Percentiles rank a stretch among this genome's conserved stretches.
These are phyloP conservation scores for Calonectria pauciramosa DNA, from an alignment of 2,329 filamentous ascomycete species.

Conservation along the genomic window DNA sequence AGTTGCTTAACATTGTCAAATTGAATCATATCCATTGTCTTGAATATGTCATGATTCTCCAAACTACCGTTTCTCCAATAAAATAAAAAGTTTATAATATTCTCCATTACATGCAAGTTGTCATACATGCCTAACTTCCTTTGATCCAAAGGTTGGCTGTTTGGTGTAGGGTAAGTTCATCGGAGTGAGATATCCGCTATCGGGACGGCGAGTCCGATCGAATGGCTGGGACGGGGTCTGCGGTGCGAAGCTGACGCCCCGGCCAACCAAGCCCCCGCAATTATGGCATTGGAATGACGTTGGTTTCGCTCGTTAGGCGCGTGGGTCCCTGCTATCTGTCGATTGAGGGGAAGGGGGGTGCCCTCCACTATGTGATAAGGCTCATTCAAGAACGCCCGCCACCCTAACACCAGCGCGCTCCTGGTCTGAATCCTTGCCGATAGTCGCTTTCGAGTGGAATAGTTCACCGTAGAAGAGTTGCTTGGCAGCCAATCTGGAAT, in stretches of 20 bases:
- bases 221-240: not conserved
- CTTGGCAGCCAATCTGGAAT: not conserved
- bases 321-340: not conserved
- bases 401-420: not conserved
- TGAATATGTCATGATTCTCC: no score
- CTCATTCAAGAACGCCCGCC: not conserved
- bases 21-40: not conserved
- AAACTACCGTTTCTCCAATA: not conserved
- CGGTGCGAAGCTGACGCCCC: not conserved
- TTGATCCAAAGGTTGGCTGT: not conserved
- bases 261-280: not conserved
- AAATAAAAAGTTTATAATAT: not conserved
- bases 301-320: not conserved
- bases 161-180: constrained; percentile 1
- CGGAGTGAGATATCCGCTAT: not conserved
- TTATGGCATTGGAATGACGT: not conserved
- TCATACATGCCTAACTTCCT: not conserved
- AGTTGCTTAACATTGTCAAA: not conserved
- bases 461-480: not conserved
- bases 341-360: not conserved
- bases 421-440: not conserved
- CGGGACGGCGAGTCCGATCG: not conserved
- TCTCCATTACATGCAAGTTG: not conserved
- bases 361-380: constrained; percentile 12
- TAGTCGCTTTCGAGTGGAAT: not conserved